Evolutionary conservation across 2,329 filamentous ascomycete genomes (phyloP).

Genomic region (Botryotinia calthae): DNA sequence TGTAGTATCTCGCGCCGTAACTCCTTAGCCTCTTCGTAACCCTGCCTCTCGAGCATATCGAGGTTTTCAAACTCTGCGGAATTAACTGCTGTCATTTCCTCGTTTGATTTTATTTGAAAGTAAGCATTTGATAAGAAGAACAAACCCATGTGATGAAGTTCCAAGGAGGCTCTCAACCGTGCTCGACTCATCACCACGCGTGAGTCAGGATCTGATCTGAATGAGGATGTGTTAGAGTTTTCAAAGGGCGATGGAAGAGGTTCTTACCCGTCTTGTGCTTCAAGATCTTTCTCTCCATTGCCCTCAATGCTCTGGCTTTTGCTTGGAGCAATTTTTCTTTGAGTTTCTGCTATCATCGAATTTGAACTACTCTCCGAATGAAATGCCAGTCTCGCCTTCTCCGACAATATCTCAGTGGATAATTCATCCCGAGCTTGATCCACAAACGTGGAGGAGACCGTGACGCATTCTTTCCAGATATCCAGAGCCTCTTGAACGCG

Average conservation of each 20-base stretch:
- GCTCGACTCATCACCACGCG: slow-evolving; percentile 59
- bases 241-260: not conserved
- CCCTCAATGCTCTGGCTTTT: not conserved
- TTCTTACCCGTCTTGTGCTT: slow-evolving; percentile 37
- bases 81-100: slow-evolving; percentile 59
- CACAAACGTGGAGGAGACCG: slow-evolving; percentile 53
- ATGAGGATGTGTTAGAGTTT: not conserved
- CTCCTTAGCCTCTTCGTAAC: slow-evolving; percentile 75
- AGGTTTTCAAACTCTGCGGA: slow-evolving; percentile 65
- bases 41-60: slow-evolving; percentile 67
- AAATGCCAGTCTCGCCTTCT: not conserved
- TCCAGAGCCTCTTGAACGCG: slow-evolving; percentile 64
- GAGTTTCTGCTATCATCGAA: not conserved
- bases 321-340: no score
- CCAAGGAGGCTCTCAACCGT: slow-evolving; percentile 68
- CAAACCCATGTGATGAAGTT: slow-evolving; percentile 74
- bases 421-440: slow-evolving; percentile 63
- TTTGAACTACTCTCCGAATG: not conserved
- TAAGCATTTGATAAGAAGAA: slow-evolving; percentile 85
- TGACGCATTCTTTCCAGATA: slow-evolving; percentile 63
- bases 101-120: slow-evolving; percentile 77
- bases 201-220: slow-evolving; percentile 23
- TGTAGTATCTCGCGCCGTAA: slow-evolving; percentile 77
- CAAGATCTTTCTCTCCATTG: not conserved
- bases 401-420: slow-evolving; percentile 43